Base-by-base conservation (phyloP, 1,284 basidiomycete genomes). In the Taiwanofungus camphoratus region DNA sequence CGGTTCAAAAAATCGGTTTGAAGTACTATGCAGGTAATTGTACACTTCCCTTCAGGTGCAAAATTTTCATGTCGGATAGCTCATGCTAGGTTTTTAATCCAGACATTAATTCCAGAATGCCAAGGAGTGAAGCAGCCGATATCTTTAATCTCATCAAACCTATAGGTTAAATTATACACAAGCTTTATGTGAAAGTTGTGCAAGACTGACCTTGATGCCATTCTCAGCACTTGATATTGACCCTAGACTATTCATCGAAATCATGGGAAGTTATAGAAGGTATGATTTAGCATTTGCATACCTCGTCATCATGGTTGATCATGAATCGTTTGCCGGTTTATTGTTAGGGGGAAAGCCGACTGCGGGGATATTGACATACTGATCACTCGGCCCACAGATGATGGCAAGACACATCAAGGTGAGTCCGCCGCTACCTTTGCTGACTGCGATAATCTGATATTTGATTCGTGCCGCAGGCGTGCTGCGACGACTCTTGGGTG, bases 321-420 rank as follows among this genome's bases (percentile, higher is more conserved):
- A n/a, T n/a, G n/a, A n/a, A 9, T 16, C 16, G 15, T 16, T 7
- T 29, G 26, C 26, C n/a, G 26, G n/a, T 29, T n/a, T 9, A n/a
- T 29, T n/a, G 26, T 9, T 47, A 87, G 85, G 46, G 87, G 89
- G 4, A 83, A 83, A 57, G 66, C 69, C 1, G 77, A 79, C 39
- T 93, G 87, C 44, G 92, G 92, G 1, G 92, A 95, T 60, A 90
- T 96, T 44, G 92, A 96, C 60, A 81, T 95, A 39, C 62, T 95
- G 46, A 82, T 95, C 52, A 91, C 89, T 0, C 78, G 90, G 12
- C 72, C 81, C 19, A 71, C 76, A 0, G 61, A 71, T 3, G 88
- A 92, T 53, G 88, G 88, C 0, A 72, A 66, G 45, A 86, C 80
- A 0, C 91, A 93, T 56, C 61, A 65, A 43, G 87, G 90, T 75